These are phyloP conservation scores for Ascochyta viciae-villosae DNA, from an alignment of 2,329 filamentous ascomycete genomes.

Conservation along the genomic window DNA sequence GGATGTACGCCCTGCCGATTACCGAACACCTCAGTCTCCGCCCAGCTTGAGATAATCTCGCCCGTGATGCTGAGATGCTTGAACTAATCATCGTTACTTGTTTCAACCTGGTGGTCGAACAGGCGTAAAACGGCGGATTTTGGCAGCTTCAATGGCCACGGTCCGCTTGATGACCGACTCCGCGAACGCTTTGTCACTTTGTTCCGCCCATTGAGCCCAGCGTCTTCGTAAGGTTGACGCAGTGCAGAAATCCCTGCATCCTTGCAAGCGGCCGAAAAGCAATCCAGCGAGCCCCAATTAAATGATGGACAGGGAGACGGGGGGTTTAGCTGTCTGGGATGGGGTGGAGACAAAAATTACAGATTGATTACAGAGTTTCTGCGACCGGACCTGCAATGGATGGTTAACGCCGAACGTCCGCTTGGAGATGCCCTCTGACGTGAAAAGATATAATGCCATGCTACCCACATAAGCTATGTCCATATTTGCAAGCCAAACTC, in stretches of 20 bases:
- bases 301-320: conserved; percentile 39
- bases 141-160: conserved; percentile 28
- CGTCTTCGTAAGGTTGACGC: conserved; percentile 48
- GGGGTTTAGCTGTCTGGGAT: conserved; percentile 36
- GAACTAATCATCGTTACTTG: conserved; percentile 27
- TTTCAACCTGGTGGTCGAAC: conserved; percentile 25
- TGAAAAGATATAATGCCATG: conserved; percentile 50
- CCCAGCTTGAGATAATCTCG: conserved; percentile 1
- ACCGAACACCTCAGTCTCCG: conserved; percentile 16
- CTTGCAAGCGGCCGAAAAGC: conserved; percentile 40
- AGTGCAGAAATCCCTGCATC: conserved; percentile 40
- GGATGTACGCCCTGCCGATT: conserved; percentile 28
- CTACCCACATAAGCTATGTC: conserved; percentile 38
- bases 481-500: conserved; percentile 39
- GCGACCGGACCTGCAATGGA: conserved; percentile 3
- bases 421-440: conserved; percentile 47
- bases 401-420: conserved; percentile 43
- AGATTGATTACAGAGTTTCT: conserved; percentile 14
- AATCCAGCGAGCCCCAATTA: conserved; percentile 44
- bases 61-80: neutral
- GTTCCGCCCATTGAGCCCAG: conserved; percentile 37
- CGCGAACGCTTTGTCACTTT: conserved; percentile 44
- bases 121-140: conserved; percentile 18
- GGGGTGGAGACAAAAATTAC: conserved; percentile 39
- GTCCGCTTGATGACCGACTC: conserved; percentile 42